These are phyloP conservation scores for Alternaria alternata DNA, from an alignment of 2,329 filamentous ascomycete genomes.

Conservation along the genomic window DNA sequence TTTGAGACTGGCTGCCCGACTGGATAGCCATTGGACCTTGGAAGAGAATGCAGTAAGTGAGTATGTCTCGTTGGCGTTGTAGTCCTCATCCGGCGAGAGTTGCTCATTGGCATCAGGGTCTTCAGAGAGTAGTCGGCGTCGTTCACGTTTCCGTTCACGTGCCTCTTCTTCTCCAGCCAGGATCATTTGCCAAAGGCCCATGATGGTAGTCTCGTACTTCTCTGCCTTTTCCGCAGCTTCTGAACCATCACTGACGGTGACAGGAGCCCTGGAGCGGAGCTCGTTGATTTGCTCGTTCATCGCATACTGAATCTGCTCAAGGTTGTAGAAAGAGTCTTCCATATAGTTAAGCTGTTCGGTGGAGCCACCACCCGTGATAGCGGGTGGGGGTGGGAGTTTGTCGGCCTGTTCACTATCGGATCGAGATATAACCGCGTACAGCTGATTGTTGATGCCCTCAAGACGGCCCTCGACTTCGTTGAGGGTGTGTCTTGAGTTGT, in stretches of 20 bases:
- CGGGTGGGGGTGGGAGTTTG: slow-evolving; percentile 66
- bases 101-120: slow-evolving; percentile 67
- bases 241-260: slow-evolving; percentile 27
- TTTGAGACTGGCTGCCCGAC: slow-evolving; percentile 77
- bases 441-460: slow-evolving; percentile 66
- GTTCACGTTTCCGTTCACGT: slow-evolving; percentile 49
- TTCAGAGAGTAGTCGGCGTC: slow-evolving; percentile 53
- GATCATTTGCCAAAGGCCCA: slow-evolving; percentile 63
- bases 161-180: slow-evolving; percentile 53
- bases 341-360: slow-evolving; percentile 75
- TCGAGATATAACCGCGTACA: slow-evolving; percentile 59
- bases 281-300: slow-evolving; percentile 42
- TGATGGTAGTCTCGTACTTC: slow-evolving; percentile 61
- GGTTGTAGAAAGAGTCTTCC: slow-evolving; percentile 64
- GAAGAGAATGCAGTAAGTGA: slow-evolving; percentile 78
- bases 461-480: slow-evolving; percentile 52
- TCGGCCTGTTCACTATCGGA: slow-evolving; percentile 61
- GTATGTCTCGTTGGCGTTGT: slow-evolving; percentile 68
- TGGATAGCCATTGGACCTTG: slow-evolving; percentile 81
- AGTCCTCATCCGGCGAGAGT: slow-evolving; percentile 68
- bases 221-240: slow-evolving; percentile 39
- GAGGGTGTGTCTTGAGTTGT: slow-evolving; percentile 38
- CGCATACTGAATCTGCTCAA: slow-evolving; percentile 46
- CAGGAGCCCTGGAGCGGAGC: slow-evolving; percentile 28
- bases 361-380: slow-evolving; percentile 64